Percentiles rank a stretch among this genome's conserved stretches.
Evolutionary conservation across 176 grass and related monocot genomes (phyloP).

Genomic region (Echinochloa phyllopogon): DNA sequence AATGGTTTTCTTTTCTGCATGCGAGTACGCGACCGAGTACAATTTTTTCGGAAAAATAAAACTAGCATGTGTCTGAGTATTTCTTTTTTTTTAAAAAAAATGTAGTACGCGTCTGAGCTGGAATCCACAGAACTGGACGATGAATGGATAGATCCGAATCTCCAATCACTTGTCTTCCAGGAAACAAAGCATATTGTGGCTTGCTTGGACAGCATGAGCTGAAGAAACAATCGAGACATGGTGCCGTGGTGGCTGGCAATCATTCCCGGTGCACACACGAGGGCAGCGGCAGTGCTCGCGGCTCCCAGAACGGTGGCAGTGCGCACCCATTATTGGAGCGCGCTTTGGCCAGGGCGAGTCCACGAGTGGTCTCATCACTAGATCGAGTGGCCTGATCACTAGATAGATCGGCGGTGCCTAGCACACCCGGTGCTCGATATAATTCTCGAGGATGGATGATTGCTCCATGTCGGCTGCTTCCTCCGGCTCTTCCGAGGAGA

Average conservation of each 20-base stretch:
- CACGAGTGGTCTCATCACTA: conserved; percentile 9
- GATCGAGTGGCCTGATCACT: background rate
- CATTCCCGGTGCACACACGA: background rate
- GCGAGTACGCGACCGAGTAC: background rate
- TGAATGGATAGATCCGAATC: background rate
- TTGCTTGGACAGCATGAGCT: background rate
- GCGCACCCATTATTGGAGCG: background rate
- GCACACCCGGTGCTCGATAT: conserved; percentile 3
- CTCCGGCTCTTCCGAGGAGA: background rate
- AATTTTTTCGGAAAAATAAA: background rate
- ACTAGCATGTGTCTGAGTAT: background rate
- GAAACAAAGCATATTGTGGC: background rate
- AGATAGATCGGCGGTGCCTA: background rate
- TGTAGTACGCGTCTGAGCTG: conserved; percentile 18
- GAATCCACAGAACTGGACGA: conserved; percentile 27
- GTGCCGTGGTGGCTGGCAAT: conserved; percentile 22
- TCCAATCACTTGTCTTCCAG: background rate
- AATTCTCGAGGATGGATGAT: background rate
- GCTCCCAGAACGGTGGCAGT: conserved; percentile 34
- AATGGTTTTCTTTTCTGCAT: background rate
- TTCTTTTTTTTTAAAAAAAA: no score
- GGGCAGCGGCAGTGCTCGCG: background rate
- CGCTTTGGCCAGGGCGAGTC: background rate
- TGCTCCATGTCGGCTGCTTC: background rate
- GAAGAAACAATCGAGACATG: conserved; percentile 8